Conservation (phyloP, 495 filamentous ascomycete genomes). For the Collariella sp. region DNA sequence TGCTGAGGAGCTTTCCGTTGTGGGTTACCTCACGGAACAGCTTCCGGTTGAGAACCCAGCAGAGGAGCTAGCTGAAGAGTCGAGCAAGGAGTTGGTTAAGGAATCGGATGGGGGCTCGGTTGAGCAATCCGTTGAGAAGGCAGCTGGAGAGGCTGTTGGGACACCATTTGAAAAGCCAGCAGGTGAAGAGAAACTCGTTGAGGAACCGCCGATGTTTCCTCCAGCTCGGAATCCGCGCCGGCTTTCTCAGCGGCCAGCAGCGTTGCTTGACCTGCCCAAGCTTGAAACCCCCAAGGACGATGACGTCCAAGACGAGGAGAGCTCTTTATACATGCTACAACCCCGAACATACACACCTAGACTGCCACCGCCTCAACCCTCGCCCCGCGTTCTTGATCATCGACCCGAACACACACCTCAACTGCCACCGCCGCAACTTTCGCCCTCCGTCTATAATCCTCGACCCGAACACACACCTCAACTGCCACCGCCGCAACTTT, state of each 20-base stretch:
- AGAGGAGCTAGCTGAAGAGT: background rate
- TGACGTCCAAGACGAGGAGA: slow-evolving; percentile 18
- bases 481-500: slow-evolving; percentile 39
- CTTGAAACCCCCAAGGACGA: slow-evolving; percentile 10
- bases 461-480: slow-evolving; percentile 31
- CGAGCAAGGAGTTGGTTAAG: no score
- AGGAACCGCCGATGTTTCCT: slow-evolving; percentile 10
- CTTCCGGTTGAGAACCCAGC: background rate
- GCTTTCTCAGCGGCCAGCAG: slow-evolving; percentile 19
- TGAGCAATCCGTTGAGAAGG: no score
- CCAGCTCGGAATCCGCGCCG: slow-evolving; percentile 27
- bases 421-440: slow-evolving; percentile 39
- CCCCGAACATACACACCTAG: slow-evolving; percentile 47
- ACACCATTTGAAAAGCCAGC: background rate
- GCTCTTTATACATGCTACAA: slow-evolving; percentile 40
- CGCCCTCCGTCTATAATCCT: slow-evolving; percentile 24
- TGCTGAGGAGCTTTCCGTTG: no score
- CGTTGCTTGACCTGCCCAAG: slow-evolving; percentile 7
- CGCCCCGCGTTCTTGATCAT: slow-evolving; percentile 24
- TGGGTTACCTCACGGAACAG: no score
- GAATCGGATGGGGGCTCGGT: no score
- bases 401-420: slow-evolving; percentile 31
- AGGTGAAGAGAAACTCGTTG: background rate
- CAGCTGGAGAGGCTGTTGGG: background rate
- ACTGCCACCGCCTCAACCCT: slow-evolving; percentile 40